Percentiles rank a stretch among this genome's conserved stretches.
phyloP scores from a whole-genome alignment of 208 protist genomes.

The Kentomonas sorsogonicus region DNA sequence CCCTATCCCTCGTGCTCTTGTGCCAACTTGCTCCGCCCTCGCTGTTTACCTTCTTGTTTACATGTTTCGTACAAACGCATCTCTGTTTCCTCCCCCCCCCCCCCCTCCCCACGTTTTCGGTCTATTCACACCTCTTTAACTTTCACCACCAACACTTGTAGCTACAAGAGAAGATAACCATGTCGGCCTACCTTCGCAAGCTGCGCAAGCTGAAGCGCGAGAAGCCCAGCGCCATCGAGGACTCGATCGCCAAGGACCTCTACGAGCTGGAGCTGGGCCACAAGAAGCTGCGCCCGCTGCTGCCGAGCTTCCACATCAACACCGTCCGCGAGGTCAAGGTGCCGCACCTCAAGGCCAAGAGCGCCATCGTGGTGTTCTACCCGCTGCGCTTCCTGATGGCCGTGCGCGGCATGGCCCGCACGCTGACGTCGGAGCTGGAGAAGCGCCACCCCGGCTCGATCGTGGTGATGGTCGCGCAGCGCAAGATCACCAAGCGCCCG shows the following conservation, averaged over 20 bases:
- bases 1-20: too few relatives aligned
- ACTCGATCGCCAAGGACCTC: constrained; percentile 89
- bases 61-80: too few relatives aligned
- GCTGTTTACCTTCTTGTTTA: too few relatives aligned
- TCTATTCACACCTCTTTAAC: too few relatives aligned
- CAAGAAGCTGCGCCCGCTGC: constrained; percentile 89
- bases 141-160: too few relatives aligned
- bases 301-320: constrained; percentile 95
- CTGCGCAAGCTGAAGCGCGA: constrained; percentile 92
- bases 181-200: constrained; percentile 89
- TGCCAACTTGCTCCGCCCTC: too few relatives aligned
- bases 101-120: too few relatives aligned
- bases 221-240: constrained; percentile 86
- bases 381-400: constrained; percentile 95
- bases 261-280: constrained; percentile 93
- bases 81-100: too few relatives aligned
- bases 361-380: constrained; percentile 96
- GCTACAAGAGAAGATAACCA: too few relatives aligned
- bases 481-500: constrained; percentile 92
- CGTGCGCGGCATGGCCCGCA: constrained; percentile 94
- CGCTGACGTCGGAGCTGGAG: constrained; percentile 97
- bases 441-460: constrained; percentile 97
- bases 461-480: constrained; percentile 92
- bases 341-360: constrained; percentile 62
- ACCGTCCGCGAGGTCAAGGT: constrained; percentile 86